Evolutionary conservation across 1,284 basidiomycete genomes (phyloP).

Genomic region (Boletus albobrunnescens): DNA sequence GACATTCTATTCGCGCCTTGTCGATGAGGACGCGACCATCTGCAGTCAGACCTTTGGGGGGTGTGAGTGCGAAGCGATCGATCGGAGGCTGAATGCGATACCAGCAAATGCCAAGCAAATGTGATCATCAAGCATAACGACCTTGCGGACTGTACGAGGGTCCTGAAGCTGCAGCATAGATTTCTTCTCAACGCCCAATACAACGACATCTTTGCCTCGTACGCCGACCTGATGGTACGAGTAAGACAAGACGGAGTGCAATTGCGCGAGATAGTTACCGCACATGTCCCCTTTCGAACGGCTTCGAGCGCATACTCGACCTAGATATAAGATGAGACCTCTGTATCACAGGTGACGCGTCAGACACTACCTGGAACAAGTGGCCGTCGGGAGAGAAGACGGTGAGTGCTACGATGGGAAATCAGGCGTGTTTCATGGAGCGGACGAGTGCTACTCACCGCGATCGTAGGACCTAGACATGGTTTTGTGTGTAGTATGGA

Average conservation of each 20-base stretch:
- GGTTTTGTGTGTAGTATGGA: slow-evolving; percentile 22
- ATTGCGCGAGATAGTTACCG: slow-evolving; percentile 51
- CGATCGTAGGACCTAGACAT: slow-evolving; percentile 38
- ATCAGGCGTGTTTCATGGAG: slow-evolving; percentile 10
- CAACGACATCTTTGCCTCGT: slow-evolving; percentile 90
- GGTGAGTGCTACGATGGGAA: slow-evolving; percentile 63
- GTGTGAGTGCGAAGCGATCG: slow-evolving; percentile 9
- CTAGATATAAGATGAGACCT: slow-evolving; percentile 42
- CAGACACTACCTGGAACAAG: slow-evolving; percentile 72
- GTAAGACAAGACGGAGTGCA: slow-evolving; percentile 4
- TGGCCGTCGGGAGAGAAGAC: slow-evolving; percentile 95
- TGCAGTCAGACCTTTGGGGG: slow-evolving; percentile 80
- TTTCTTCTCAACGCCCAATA: slow-evolving; percentile 99
- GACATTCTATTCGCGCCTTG: slow-evolving; percentile 96
- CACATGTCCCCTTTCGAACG: slow-evolving; percentile 95
- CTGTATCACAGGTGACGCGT: slow-evolving; percentile 18
- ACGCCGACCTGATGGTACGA: slow-evolving; percentile 76
- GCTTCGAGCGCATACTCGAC: slow-evolving; percentile 99
- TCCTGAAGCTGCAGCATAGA: slow-evolving; percentile 97
- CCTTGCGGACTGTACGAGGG: slow-evolving; percentile 94
- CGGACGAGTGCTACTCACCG: slow-evolving; percentile 21
- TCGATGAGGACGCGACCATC: slow-evolving; percentile 98
- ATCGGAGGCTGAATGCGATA: slow-evolving; percentile 36
- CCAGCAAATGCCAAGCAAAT: slow-evolving; percentile 97
- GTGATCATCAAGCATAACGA: slow-evolving; percentile 98